A percentile compares a stretch with the other conserved stretches of the same genome.
Evolutionary conservation across 108 stramenopile species (phyloP).

Genomic region (Conticribra guillardii): DNA sequence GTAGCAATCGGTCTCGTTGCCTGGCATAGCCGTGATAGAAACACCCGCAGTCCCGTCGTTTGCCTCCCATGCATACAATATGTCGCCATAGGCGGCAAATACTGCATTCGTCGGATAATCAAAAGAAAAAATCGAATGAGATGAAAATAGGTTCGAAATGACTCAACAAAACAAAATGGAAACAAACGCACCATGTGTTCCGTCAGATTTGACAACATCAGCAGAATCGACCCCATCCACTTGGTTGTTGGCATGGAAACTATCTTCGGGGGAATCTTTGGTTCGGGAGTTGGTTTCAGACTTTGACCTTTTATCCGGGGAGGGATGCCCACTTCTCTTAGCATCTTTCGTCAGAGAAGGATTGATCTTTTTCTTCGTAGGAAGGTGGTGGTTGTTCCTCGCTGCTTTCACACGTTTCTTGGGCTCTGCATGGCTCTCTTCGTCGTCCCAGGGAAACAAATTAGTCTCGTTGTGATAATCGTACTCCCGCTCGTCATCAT

Average conservation of each 20-base stretch:
- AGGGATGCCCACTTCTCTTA: not conserved
- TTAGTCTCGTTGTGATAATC: too few relatives aligned
- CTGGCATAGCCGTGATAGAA: constrained; percentile 9
- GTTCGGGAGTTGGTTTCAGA: not conserved
- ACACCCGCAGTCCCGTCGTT: constrained; percentile 7
- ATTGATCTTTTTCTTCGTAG: not conserved
- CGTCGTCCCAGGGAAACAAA: not conserved
- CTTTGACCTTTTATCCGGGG: not conserved
- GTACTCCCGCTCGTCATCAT: not conserved
- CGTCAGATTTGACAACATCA: constrained; percentile 22
- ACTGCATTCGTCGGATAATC: too few relatives aligned
- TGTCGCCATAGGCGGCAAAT: constrained; percentile 36
- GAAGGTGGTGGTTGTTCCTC: too few relatives aligned
- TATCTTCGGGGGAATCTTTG: not conserved
- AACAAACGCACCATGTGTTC: too few relatives aligned
- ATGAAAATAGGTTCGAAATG: too few relatives aligned
- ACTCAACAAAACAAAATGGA: too few relatives aligned
- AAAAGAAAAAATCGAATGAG: too few relatives aligned
- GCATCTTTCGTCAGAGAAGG: not conserved
- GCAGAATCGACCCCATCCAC: constrained; percentile 1
- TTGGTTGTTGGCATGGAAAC: constrained; percentile 15
- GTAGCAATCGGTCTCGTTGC: not conserved
- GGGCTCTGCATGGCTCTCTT: too few relatives aligned
- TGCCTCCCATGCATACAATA: constrained; percentile 19
- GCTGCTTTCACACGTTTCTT: too few relatives aligned